Base-by-base conservation (phyloP, 768 basidiomycete genomes). In the Suillus discolor region DNA sequence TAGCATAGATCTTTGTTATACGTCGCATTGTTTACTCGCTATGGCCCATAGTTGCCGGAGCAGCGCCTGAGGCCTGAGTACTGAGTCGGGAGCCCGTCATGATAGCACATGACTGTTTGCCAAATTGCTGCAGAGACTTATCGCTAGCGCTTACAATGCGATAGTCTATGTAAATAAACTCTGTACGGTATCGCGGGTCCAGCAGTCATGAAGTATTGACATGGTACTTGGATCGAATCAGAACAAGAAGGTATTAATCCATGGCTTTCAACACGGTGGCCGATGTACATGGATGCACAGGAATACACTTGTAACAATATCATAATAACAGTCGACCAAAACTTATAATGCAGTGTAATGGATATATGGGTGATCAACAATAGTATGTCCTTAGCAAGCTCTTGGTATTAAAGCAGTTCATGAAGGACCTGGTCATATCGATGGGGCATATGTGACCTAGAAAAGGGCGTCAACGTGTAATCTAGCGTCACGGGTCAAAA, bases 361-460 rank as follows among this genome's bases (percentile, higher is more conserved):
- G n/a, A 18, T 20, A 41, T 20, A 42, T 55, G 54, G 12, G 18
- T 20, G 12, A 31, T 31, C 41, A 31, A 12, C 39, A 16, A 13
- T 42, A 28, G 23, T 25, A 38, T 41, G 25, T 16, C 57, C 57
- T 57, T 8, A 11, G 38, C 36, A 38, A 15, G 23, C 23, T 6
- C 28, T 54, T 55, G 31, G 31, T 55, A 55, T 80, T 72, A 90
- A 42, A 90, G 74, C 45, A 92, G 75, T 72, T 92, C 90, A 67
- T 92, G 89, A 57, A 94, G 73, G 39, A 88, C 87, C 65, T 83
- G 82, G 72, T 94, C 93, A 70, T 94, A 94, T 69, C 89, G 88
- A 71, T 94, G 88, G 25, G 93, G 91, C 78, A 93, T 78, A 73
- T 93, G 92, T 12, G 91, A 86, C 71, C 89, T 90, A 68, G 34